Evolutionary conservation across 495 filamentous ascomycete species (phyloP).

Genomic region (Cladorrhinum samala): DNA sequence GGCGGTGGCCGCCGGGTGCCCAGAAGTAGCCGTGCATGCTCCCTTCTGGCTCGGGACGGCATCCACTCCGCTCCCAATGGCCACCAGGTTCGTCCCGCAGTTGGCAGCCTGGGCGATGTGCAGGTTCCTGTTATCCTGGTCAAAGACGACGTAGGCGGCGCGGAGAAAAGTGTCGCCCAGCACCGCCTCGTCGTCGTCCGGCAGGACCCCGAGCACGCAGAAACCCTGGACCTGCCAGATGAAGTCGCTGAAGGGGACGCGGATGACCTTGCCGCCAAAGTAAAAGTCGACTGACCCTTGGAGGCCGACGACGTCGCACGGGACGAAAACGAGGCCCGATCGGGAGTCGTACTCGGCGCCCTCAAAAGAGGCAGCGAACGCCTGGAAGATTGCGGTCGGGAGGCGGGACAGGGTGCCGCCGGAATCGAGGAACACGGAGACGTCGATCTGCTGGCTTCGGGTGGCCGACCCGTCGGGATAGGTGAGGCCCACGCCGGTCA

Average conservation of each 20-base stretch:
- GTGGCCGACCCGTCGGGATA: constrained; percentile 16
- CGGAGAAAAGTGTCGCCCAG: constrained; percentile 29
- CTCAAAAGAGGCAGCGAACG: constrained; percentile 19
- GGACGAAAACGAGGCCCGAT: constrained; percentile 46
- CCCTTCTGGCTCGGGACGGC: constrained; percentile 18
- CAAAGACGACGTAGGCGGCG: constrained; percentile 30
- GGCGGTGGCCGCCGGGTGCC: constrained; percentile 3
- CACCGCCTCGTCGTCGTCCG: constrained; percentile 19
- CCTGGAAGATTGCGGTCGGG: constrained; percentile 22
- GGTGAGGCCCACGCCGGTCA: constrained; percentile 23
- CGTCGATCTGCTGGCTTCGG: constrained; percentile 10
- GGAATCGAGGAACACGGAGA: constrained; percentile 28
- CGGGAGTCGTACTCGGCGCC: constrained; percentile 16
- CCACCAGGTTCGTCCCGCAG: constrained; percentile 28
- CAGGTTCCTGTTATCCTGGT: constrained; percentile 31
- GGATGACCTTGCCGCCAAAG: constrained; percentile 47
- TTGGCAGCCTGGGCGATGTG: constrained; percentile 34
- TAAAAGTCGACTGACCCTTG: constrained; percentile 54
- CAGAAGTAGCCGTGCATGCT: constrained; percentile 8
- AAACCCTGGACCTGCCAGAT: constrained; percentile 34
- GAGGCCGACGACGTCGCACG: constrained; percentile 50
- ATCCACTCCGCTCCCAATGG: constrained; percentile 22
- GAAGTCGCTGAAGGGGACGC: constrained; percentile 58
- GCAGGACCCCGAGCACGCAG: constrained; percentile 24
- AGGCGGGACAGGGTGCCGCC: constrained; percentile 24